These are phyloP conservation scores for Ceratocystiopsis sp. DNA, from an alignment of 2,329 filamentous ascomycete genomes.

Conservation along the genomic window DNA sequence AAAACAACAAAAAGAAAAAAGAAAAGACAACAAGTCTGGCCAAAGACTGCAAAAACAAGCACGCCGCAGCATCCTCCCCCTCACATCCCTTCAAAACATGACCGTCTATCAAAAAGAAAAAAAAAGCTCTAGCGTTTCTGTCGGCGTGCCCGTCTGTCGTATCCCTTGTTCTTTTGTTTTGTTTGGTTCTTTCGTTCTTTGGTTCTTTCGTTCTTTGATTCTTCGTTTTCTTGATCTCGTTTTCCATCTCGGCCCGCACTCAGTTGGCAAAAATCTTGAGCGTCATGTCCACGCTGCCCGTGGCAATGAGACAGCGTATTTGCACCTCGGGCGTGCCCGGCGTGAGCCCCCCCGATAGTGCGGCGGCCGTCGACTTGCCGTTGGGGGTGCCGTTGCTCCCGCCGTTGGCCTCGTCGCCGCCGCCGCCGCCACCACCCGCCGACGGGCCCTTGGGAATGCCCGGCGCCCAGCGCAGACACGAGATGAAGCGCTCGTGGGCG, in stretches of 20 bases:
- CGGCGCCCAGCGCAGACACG: conserved; percentile 76
- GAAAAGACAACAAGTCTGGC: no score
- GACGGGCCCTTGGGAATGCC: conserved; percentile 45
- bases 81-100: no score
- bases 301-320: conserved; percentile 74
- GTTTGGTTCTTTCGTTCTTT: no score
- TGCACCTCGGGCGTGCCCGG: conserved; percentile 28
- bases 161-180: no score
- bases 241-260: background rate
- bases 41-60: no score
- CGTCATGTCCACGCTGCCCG: conserved; percentile 68
- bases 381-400: conserved; percentile 16
- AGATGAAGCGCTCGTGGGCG: conserved; percentile 72
- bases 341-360: background rate
- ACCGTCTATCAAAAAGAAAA: no score
- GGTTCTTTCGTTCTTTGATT: background rate
- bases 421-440: conserved; percentile 12
- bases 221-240: background rate
- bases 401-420: conserved; percentile 1
- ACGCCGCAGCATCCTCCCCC: no score
- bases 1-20: no score
- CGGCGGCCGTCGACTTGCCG: conserved; percentile 3
- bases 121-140: no score
- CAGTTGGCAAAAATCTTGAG: conserved; percentile 59
- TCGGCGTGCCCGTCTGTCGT: no score